Evolutionary conservation across 2,329 filamentous ascomycete genomes (phyloP), one percentile per base, ranked within the genome.

Genomic region (Sporothrix luriei): DNA sequence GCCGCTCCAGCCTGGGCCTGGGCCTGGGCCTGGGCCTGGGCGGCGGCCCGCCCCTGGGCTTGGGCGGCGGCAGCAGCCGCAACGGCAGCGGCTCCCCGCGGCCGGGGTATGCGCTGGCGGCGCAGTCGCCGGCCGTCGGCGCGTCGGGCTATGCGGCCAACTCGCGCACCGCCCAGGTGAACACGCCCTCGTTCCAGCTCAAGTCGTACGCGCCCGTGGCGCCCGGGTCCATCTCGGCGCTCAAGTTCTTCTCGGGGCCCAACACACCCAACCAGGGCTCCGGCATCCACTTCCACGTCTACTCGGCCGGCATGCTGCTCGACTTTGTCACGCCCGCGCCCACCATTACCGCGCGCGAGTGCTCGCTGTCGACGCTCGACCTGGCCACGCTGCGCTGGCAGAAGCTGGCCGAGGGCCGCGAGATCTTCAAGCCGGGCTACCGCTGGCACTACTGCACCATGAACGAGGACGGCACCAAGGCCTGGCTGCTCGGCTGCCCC

Each of bases 391-490:
- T 98, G 65, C 90, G 94, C 62, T 99, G 95, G 95, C 93, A 97
- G 79, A 96, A 94, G 77, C 84, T 99, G 21, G 95, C 94, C 1
- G 94, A 97, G 76, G 95, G 95, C 3, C 91, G 92, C 65, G 95
- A 99, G 77, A 90, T 99, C 46, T 99, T 97, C 80, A 91, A 91
- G 74, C 84, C 89, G 0, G 92, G 91, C n/a, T 98, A 95, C 78
- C 88, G 94, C 71, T 99, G 95, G 95, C 94, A 98, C 78, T 99
- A 99, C 78, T 98, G 95, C 78, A 97, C 93, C 3, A 91, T 97
- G 80, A 96, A 97, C 77, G 90, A 95, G 71, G 92, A 97, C 75
- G 94, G 94, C 6, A 97, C 95, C 7, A 97, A 97, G 77, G 95
- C 93, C 9, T 99, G 95, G 94, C 84, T 99, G 29, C 85, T 99